Percentiles rank a stretch among this genome's conserved stretches.
These are phyloP conservation scores for Thielaviopsis euricoi DNA, from an alignment of 2,329 filamentous ascomycete genomes.

Conservation along the genomic window DNA sequence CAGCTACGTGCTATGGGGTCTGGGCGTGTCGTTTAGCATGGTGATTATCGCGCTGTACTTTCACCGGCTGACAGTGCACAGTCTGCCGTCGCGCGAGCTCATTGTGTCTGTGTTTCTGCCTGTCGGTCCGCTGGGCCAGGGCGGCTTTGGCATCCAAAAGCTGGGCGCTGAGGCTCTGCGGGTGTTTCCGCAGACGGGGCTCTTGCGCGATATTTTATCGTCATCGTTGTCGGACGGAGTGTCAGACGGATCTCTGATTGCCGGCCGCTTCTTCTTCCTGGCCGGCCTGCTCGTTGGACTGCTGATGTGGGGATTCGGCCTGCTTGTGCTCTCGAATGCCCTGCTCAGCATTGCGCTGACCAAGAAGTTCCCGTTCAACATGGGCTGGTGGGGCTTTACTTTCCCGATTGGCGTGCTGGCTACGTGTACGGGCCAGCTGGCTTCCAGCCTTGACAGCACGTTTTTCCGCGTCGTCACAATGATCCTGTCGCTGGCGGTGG, in stretches of 20 bases:
- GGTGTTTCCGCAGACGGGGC: slow-evolving; percentile 22
- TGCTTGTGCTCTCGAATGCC: slow-evolving; percentile 28
- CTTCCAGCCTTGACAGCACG: slow-evolving; percentile 23
- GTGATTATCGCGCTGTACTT: slow-evolving; percentile 52
- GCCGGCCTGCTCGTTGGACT: slow-evolving; percentile 18
- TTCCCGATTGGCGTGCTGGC: slow-evolving; percentile 30
- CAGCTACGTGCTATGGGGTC: slow-evolving; percentile 54
- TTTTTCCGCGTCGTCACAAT: slow-evolving; percentile 27
- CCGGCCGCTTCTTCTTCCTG: slow-evolving; percentile 28
- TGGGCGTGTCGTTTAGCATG: slow-evolving; percentile 40
- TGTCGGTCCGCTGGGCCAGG: slow-evolving; percentile 49
- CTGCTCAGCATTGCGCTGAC: slow-evolving; percentile 25
- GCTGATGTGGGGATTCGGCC: slow-evolving; percentile 28
- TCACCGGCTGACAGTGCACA: slow-evolving; percentile 48
- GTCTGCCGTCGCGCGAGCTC: slow-evolving; percentile 47
- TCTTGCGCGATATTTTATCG: slow-evolving; percentile 27
- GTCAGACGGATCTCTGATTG: slow-evolving; percentile 39
- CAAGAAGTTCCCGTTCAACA: slow-evolving; percentile 27
- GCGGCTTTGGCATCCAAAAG: slow-evolving; percentile 41
- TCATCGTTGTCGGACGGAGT: slow-evolving; percentile 15
- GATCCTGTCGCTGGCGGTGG: slow-evolving; percentile 24
- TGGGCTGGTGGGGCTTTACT: slow-evolving; percentile 32
- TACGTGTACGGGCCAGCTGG: slow-evolving; percentile 24
- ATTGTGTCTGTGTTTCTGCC: slow-evolving; percentile 54
- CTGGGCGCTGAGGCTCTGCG: slow-evolving; percentile 30